Evolutionary conservation across 176 grass and related monocot species (phyloP).

Genomic region (Lolium rigidum): DNA sequence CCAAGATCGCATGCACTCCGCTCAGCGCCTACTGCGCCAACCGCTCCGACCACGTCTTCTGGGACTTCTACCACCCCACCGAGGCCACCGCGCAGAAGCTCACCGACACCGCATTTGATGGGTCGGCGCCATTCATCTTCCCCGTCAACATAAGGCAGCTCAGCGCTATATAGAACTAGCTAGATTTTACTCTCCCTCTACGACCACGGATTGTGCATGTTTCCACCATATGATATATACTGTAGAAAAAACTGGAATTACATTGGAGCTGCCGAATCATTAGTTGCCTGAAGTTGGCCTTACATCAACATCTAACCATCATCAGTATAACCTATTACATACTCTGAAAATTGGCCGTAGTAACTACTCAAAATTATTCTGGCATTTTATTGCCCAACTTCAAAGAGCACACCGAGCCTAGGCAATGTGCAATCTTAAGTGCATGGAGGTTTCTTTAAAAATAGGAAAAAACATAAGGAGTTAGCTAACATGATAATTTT

Average conservation of each 20-base stretch:
- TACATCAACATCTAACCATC: too few relatives aligned
- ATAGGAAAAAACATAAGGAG: too few relatives aligned
- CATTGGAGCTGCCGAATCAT: background rate
- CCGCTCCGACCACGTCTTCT: slow-evolving; percentile 63
- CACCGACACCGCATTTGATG: slow-evolving; percentile 49
- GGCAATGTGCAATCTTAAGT: too few relatives aligned
- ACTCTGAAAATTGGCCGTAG: too few relatives aligned
- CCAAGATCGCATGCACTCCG: slow-evolving; percentile 70
- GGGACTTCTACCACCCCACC: slow-evolving; percentile 86
- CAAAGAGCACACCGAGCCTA: too few relatives aligned
- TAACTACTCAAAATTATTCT: too few relatives aligned
- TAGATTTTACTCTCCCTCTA: background rate
- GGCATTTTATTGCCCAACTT: too few relatives aligned
- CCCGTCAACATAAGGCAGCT: slow-evolving; percentile 70
- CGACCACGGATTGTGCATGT: background rate
- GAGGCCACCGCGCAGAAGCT: slow-evolving; percentile 66
- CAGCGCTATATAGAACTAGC: slow-evolving; percentile 31
- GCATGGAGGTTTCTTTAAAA: too few relatives aligned
- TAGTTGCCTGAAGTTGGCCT: background rate
- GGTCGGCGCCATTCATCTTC: slow-evolving; percentile 59
- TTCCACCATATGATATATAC: background rate
- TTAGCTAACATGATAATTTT: too few relatives aligned
- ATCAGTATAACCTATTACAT: too few relatives aligned
- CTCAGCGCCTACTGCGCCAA: slow-evolving; percentile 69
- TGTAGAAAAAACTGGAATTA: background rate